These are phyloP conservation scores for Zygosaccharomyces pseudorouxii DNA, from an alignment of 805 yeast species.

Conservation along the genomic window DNA sequence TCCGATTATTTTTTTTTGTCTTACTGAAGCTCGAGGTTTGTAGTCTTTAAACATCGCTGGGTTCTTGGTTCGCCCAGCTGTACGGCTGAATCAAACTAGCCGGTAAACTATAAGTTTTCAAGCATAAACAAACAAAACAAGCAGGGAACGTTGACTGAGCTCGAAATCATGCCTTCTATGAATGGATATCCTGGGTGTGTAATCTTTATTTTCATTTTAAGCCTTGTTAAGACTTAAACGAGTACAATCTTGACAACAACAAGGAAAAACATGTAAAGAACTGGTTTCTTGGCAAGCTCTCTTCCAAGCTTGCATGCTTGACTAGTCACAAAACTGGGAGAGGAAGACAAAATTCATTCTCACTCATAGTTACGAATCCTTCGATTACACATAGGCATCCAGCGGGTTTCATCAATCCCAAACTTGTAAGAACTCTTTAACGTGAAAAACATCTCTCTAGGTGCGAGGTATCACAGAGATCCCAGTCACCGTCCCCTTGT, in stretches of 20 bases:
- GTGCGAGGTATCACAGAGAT: background rate
- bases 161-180: too few relatives aligned
- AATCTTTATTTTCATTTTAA: background rate
- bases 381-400: background rate
- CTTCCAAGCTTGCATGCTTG: background rate
- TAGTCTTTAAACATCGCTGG: background rate
- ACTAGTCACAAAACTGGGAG: too few relatives aligned
- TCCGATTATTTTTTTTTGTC: background rate
- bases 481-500: background rate
- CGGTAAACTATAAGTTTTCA: background rate
- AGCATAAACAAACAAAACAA: background rate
- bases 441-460: background rate
- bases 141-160: background rate
- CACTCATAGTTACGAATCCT: background rate
- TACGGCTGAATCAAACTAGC: background rate
- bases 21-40: background rate
- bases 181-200: background rate
- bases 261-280: background rate
- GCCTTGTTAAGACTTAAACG: background rate
- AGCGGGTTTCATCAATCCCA: background rate
- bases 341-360: too few relatives aligned
- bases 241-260: background rate
- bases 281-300: background rate
- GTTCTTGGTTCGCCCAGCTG: background rate
- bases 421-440: background rate